Evolutionary conservation across 805 yeast genomes (phyloP), one percentile per base, ranked within the genome.

Genomic region (Yarrowia sp.): DNA sequence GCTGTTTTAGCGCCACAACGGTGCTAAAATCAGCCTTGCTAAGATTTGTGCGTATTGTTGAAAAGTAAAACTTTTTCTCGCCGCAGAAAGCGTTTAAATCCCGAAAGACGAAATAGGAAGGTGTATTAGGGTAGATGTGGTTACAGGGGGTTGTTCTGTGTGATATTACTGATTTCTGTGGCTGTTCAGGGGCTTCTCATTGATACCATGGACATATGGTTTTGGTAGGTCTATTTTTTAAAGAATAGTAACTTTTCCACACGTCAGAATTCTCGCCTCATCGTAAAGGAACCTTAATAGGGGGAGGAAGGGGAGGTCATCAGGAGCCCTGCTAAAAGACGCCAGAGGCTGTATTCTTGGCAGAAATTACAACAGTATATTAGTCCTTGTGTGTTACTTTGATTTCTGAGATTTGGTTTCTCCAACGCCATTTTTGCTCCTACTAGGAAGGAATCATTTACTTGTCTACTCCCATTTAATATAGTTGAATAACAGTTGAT

Each of bases 1-100:
- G 26, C 28, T 21, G 38, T 32, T 26, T 26, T 48, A 48, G 54
- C n/a, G 54, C 54, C 54, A 48, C 54, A 48, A 48, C 54, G 54
- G 54, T 21, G 38, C 54, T 48, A 48, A n/a, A 32, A 8, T 48
- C 54, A 48, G 54, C 54, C 54, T 32, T 48, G 54, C 54, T 32
- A 30, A 17, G 28, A n/a, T 22, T n/a, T n/a, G n/a, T 41, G 46
- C 8, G 17, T 6, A 33, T 17, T 38, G 44, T n/a, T 8, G 21
- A 6, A 14, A 30, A 32, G 54, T n/a, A 48, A 48, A 48, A 48
- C 28, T 48, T 48, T 48, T 48, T 17, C 4, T 17, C 35, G 51
- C 16, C 36, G 24, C 26, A 19, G 24, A 30, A 26, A 16, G 26
- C 17, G 36, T 22, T 48, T 46, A 46, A 46, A 46, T 46, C 11